Base-by-base conservation (phyloP, 495 filamentous ascomycete genomes). In the Hyaloscypha variabilis region DNA sequence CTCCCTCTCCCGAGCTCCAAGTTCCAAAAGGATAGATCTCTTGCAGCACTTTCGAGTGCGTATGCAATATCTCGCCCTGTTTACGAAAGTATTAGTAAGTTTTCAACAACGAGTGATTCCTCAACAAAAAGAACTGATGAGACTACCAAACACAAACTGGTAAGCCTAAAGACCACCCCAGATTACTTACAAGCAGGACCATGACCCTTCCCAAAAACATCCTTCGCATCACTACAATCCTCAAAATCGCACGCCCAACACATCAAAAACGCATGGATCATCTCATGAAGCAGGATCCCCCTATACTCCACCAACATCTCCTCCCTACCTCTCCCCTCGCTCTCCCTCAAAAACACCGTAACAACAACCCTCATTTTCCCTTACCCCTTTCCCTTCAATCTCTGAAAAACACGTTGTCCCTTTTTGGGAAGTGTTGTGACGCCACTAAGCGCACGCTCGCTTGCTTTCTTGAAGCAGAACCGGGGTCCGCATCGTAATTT, bases 251-350 rank as follows among this genome's bases (percentile, higher is more conserved):
- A 66, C 4, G 55, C 34, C 42, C 50, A 67, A 6, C 39, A 19
- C 3, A 29, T 6, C 14, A 67, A 46, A 34, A 62, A 67, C 1
- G 58, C 58, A 42, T 67, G 64, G 11, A 49, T 29, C 31, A 67
- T 61, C 50, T 62, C 49, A 30, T 67, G 58, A 21, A 61, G 24
- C 11, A 67, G 23, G 1, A 19, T 59, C 10, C 23, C 58, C n/a
- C 61, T 4, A 26, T 66, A 66, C 19, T 42, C 17, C 17, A 28
- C n/a, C 29, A 62, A 13, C 28, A 26, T 28, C n/a, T 57, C 10
- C 4, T 24, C 26, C 31, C 52, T 28, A 2, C 6, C 13, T 14
- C 34, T 62, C 5, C 26, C 8, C 23, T 21, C 21, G 23, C n/a
- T 11, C 39, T 17, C 11, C 28, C 34, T n/a, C 25, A 55, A 28